A percentile compares a stretch with the other conserved stretches of the same genome.
Evolutionary conservation across 768 basidiomycete genomes (phyloP).

Genomic region (Chalciporus chontae): DNA sequence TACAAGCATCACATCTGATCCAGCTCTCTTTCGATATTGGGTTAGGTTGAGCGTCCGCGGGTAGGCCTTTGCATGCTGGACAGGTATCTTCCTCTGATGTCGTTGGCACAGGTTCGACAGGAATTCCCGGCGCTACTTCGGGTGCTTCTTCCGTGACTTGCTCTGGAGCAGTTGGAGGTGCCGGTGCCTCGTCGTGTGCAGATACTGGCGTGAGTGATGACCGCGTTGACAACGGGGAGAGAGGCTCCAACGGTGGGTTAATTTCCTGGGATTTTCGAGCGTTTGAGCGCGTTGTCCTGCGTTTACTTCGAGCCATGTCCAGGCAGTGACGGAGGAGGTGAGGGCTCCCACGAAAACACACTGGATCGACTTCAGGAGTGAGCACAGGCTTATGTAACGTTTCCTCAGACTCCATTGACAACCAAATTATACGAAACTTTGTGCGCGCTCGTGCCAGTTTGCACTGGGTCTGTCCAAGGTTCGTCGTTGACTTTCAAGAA

Average conservation of each 20-base stretch:
- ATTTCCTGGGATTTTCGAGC: conserved; percentile 34
- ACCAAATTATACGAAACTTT: too few species aligned
- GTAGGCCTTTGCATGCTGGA: conserved; percentile 48
- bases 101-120: conserved; percentile 7
- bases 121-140: conserved; percentile 11
- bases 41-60: conserved; percentile 25
- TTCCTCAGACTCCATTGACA: conserved; percentile 12
- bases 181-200: conserved; percentile 14
- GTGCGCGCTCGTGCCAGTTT: too few species aligned
- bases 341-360: conserved; percentile 4
- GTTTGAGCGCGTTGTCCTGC: conserved; percentile 40
- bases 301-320: conserved; percentile 44
- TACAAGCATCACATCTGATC: conserved; percentile 81
- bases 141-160: conserved; percentile 13
- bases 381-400: conserved; percentile 22
- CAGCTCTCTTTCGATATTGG: conserved; percentile 65
- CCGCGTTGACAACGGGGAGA: conserved; percentile 29
- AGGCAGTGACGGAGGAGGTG: conserved; percentile 4
- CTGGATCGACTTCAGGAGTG: conserved; percentile 4
- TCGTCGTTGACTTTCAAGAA: too few species aligned
- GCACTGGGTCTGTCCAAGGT: too few species aligned
- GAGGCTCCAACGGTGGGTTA: conserved; percentile 30
- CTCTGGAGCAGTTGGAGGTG: conserved; percentile 12
- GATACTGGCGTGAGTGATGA: conserved; percentile 29
- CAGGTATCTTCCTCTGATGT: conserved; percentile 36